Conservation (phyloP, 1,284 basidiomycete species). For the Retiboletus flavoniger region DNA sequence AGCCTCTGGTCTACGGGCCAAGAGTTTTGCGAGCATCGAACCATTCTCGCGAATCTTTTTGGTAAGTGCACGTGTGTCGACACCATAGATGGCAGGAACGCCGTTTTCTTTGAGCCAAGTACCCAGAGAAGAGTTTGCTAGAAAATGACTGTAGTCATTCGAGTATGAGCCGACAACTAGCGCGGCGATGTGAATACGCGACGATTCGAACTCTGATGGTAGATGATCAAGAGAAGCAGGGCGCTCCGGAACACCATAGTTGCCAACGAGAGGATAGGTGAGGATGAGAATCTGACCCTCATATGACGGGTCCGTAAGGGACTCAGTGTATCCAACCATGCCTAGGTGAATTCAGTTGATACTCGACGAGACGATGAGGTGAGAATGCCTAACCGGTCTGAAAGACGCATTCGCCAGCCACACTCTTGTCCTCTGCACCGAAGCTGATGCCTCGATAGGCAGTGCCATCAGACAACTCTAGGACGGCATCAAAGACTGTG, state of each 20-base stretch:
- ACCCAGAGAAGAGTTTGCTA: conserved; percentile 86
- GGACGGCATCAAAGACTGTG: conserved; percentile 56
- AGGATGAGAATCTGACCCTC: conserved; percentile 97
- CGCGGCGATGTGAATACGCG: conserved; percentile 89
- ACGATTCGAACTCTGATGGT: conserved; percentile 89
- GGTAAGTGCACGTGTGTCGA: conserved; percentile 96
- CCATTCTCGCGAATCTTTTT: conserved; percentile 96
- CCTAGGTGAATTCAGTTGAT: conserved; percentile 48
- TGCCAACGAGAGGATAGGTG: conserved; percentile 96
- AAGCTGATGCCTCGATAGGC: conserved; percentile 91
- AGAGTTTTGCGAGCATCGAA: conserved; percentile 83
- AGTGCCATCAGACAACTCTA: conserved; percentile 92
- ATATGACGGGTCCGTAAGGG: conserved; percentile 98
- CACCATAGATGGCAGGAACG: conserved; percentile 93
- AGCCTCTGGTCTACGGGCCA: conserved; percentile 56
- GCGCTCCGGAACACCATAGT: conserved; percentile 96
- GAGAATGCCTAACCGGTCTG: conserved; percentile 81
- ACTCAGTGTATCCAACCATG: conserved; percentile 99
- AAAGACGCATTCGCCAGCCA: conserved; percentile 98
- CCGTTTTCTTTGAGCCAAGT: conserved; percentile 95
- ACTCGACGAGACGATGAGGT: conserved; percentile 11
- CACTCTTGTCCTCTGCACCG: conserved; percentile 87
- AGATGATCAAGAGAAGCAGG: conserved; percentile 55
- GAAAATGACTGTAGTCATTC: conserved; percentile 93
- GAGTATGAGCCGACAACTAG: conserved; percentile 95